phyloP scores from a whole-genome alignment of 108 stramenopile species.

The Skeletonema costatum region DNA sequence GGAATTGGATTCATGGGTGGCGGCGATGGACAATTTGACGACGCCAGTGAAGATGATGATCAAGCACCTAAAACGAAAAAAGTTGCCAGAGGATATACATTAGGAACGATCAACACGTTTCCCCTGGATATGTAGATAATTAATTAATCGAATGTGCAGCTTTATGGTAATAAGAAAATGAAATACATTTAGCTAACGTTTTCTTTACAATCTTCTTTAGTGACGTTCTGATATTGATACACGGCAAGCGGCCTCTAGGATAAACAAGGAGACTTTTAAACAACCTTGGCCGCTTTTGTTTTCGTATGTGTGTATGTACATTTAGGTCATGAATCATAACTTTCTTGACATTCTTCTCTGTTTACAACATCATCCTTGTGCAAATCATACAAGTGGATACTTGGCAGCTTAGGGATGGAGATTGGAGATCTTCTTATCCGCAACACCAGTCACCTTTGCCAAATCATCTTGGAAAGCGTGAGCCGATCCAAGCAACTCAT shows the following conservation, averaged over 20 bases:
- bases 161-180: no score
- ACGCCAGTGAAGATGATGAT: background rate
- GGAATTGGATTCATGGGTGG: background rate
- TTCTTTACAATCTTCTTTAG: background rate
- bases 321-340: background rate
- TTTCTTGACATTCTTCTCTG: no score
- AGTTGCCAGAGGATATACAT: background rate
- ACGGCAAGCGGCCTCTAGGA: background rate
- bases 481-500: conserved; percentile 45
- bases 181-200: background rate
- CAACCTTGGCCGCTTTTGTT: background rate
- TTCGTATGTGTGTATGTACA: background rate
- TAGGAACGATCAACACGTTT: background rate
- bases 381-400: background rate
- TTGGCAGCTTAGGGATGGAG: background rate
- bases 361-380: background rate
- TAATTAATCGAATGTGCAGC: no score
- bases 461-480: conserved; percentile 15
- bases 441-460: conserved; percentile 17
- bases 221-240: background rate
- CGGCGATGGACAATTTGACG: background rate
- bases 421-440: conserved; percentile 12
- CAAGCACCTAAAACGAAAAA: background rate
- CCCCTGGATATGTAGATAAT: background rate
- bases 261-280: background rate